Evolutionary conservation across 805 yeast genomes (phyloP).

Genomic region (Candida pini): DNA sequence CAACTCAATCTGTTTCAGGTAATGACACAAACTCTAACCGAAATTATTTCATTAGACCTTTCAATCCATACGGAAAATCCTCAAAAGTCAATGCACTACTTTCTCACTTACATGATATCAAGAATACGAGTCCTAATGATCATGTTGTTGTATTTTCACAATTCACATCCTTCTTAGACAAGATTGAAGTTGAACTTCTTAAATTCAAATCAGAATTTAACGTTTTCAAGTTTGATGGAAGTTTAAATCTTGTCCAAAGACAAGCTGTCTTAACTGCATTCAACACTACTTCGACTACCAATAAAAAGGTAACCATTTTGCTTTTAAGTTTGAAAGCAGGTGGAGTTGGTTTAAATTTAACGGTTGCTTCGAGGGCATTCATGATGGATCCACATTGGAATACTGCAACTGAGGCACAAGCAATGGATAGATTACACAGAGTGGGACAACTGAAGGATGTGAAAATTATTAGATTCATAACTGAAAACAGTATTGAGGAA

Average conservation of each 20-base stretch:
- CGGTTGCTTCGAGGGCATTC: constrained; percentile 78
- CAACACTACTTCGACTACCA: constrained; percentile 18
- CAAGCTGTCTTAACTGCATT: constrained; percentile 56
- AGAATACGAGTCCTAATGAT: constrained; percentile 53
- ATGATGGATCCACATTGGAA: constrained; percentile 99
- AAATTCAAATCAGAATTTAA: constrained; percentile 41
- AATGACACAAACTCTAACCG: constrained; percentile 2
- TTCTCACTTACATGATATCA: constrained; percentile 48
- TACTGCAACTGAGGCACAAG: constrained; percentile 85
- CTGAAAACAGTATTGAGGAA: constrained; percentile 79
- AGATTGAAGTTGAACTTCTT: constrained; percentile 57
- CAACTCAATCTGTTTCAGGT: constrained; percentile 8
- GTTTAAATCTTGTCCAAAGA: constrained; percentile 62
- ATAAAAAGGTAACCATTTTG: constrained; percentile 37
- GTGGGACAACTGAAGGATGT: constrained; percentile 79
- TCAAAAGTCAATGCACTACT: constrained; percentile 70
- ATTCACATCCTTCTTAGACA: constrained; percentile 75
- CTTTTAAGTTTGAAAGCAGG: constrained; percentile 84
- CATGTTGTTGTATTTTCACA: constrained; percentile 89
- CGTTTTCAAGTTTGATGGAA: constrained; percentile 77
- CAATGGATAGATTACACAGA: constrained; percentile 85
- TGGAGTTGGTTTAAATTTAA: constrained; percentile 87
- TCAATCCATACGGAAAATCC: constrained; percentile 51
- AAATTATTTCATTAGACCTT: constrained; percentile 31
- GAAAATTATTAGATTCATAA: constrained; percentile 71